A percentile compares a stretch with the other conserved stretches of the same genome.
phyloP scores from a whole-genome alignment of 805 yeast genomes.

The Diddensiella santjacobensis region DNA sequence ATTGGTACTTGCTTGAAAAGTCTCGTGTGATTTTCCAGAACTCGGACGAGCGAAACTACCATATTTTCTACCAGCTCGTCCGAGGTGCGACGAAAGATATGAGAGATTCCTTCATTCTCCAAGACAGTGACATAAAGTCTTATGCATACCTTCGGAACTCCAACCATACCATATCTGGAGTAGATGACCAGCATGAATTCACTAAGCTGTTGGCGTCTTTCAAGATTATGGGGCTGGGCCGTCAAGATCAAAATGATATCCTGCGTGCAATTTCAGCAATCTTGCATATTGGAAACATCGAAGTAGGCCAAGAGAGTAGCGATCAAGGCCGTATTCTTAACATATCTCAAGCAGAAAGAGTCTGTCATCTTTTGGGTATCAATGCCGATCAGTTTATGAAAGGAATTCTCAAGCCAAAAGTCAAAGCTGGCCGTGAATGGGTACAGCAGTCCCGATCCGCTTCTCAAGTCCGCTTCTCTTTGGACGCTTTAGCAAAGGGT shows the following conservation, averaged over 20 bases:
- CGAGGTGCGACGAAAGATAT: slow-evolving; percentile 58
- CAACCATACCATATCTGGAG: slow-evolving; percentile 57
- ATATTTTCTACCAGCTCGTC: slow-evolving; percentile 85
- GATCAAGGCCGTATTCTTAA: slow-evolving; percentile 73
- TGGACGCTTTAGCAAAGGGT: slow-evolving; percentile 85
- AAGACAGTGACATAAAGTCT: slow-evolving; percentile 42
- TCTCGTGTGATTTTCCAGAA: slow-evolving; percentile 84
- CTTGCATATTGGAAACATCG: slow-evolving; percentile 81
- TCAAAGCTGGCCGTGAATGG: slow-evolving; percentile 85
- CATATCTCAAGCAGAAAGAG: slow-evolving; percentile 46
- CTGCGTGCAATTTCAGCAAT: slow-evolving; percentile 69
- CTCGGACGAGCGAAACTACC: slow-evolving; percentile 79
- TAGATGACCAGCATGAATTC: slow-evolving; percentile 73
- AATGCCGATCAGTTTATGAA: slow-evolving; percentile 49
- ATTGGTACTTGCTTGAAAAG: slow-evolving; percentile 91
- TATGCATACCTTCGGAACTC: slow-evolving; percentile 60
- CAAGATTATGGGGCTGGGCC: slow-evolving; percentile 64
- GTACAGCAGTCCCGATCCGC: slow-evolving; percentile 78
- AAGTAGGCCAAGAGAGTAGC: slow-evolving; percentile 56
- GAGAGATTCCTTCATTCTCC: slow-evolving; percentile 34
- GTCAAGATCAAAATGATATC: slow-evolving; percentile 52
- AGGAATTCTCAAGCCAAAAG: slow-evolving; percentile 70
- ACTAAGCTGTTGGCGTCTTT: slow-evolving; percentile 61
- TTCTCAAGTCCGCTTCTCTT: slow-evolving; percentile 69
- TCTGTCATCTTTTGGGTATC: slow-evolving; percentile 66